phyloP scores from a whole-genome alignment of 345 rosid genomes.

The Turnera subulata region DNA sequence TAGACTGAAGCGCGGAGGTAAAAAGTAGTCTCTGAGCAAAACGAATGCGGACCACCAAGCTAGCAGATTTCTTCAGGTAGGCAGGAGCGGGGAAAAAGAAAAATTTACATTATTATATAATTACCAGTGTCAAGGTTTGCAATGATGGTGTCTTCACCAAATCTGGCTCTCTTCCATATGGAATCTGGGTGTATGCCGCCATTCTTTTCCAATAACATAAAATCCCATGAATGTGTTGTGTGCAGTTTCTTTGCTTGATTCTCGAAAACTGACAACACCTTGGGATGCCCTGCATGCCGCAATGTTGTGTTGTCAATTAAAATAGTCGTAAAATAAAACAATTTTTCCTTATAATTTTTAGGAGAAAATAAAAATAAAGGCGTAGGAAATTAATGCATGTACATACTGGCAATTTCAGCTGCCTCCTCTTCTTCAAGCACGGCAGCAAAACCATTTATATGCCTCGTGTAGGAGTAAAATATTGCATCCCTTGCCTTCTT shows the following conservation, averaged over 20 bases:
- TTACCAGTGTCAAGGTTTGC: slow-evolving; percentile 24
- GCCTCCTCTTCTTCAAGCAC: slow-evolving; percentile 40
- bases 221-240: slow-evolving; percentile 28
- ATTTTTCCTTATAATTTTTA: too few relatives aligned
- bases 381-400: neutral
- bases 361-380: too few relatives aligned
- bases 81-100: too few relatives aligned
- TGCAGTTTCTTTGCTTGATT: slow-evolving; percentile 13
- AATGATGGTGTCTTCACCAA: slow-evolving; percentile 20
- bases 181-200: slow-evolving; percentile 6
- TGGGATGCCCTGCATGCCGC: too few relatives aligned
- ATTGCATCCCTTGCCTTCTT: slow-evolving; percentile 38
- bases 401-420: slow-evolving; percentile 28
- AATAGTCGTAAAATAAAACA: too few relatives aligned
- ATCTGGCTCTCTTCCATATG: slow-evolving; percentile 12
- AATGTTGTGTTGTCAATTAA: too few relatives aligned
- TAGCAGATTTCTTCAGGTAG: too few relatives aligned
- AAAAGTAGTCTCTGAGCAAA: too few relatives aligned
- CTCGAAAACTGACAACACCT: slow-evolving; percentile 17
- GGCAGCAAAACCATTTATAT: slow-evolving; percentile 58
- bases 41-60: too few relatives aligned
- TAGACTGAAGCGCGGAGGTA: too few relatives aligned
- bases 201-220: slow-evolving; percentile 21
- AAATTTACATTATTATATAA: neutral
- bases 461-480: slow-evolving; percentile 40